Percentiles rank a stretch among this genome's conserved stretches.
phyloP scores from a whole-genome alignment of 345 rosid species.

The Brassica cretica region DNA sequence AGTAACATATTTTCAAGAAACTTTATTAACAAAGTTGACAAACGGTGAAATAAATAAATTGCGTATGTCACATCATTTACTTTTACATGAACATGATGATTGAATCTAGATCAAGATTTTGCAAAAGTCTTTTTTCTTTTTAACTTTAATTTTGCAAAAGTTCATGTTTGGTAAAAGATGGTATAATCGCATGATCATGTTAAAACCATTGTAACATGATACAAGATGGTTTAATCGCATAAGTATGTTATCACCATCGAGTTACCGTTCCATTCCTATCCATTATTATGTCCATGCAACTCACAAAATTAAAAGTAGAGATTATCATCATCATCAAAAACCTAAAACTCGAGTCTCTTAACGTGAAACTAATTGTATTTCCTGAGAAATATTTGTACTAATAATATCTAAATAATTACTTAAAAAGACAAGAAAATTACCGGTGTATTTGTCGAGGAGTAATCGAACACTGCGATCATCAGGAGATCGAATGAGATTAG shows the following conservation, averaged over 20 bases:
- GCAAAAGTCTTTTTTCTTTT: neutral
- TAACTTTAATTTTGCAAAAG: neutral
- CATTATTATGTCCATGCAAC: neutral
- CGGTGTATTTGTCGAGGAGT: slow-evolving; percentile 80
- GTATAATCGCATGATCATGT: neutral
- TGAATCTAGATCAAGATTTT: neutral
- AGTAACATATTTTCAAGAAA: neutral
- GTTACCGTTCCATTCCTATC: neutral
- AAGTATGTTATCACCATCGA: neutral
- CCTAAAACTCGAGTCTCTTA: neutral
- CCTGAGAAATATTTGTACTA: neutral
- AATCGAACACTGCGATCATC: slow-evolving; percentile 73
- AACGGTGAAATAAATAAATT: neutral
- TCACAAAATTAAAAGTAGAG: neutral
- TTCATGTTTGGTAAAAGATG: neutral
- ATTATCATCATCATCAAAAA: neutral
- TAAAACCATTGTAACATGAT: neutral
- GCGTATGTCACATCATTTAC: neutral
- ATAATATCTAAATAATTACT: neutral
- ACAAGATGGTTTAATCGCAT: neutral
- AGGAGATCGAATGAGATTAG: slow-evolving; percentile 75
- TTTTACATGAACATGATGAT: neutral
- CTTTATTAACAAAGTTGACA: neutral
- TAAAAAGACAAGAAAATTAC: slow-evolving; percentile 36
- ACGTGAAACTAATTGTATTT: neutral